Evolutionary conservation across 495 filamentous ascomycete genomes (phyloP), one percentile per base, ranked within the genome.

Genomic region (Penicillium antarcticum): DNA sequence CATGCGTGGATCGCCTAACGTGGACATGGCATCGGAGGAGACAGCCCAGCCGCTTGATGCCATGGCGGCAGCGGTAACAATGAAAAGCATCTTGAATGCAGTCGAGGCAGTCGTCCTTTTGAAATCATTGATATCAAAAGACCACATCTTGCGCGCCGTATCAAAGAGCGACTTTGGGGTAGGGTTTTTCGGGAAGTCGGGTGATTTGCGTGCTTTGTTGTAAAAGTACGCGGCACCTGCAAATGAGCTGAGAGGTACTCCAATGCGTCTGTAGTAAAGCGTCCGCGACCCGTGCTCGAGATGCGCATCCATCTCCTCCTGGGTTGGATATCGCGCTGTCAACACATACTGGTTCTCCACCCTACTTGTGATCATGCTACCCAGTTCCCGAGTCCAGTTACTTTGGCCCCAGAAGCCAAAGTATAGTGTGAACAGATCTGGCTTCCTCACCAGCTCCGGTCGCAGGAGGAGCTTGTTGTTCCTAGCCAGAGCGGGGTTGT

Each of bases 231-330:
- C 53, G 7, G 50, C 34, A 2, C 53, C 53, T 5, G 45, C 10
- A 12, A 52, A 35, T 4, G 56, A 38, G 10, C 51, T 53, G 1
- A 63, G 4, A 12, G 67, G 67, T 0, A 62, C 11, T 0, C 65
- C 66, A 5, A 57, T 40, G 14, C 57, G 47, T 3, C 39, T 21
- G 14, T 60, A 40, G 51, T 70, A 69, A 5, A 68, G 18, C 6
- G 26, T 23, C 2, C 51, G 52, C 5, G 65, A 63, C 21, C 37
- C 33, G 41, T 56, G 53, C 17, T 52, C 51, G n/a, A 62, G 56
- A 19, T 68, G 53, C 5, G 62, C 65, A 53, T 75, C 69, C 11
- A 73, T n/a, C 40, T 75, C 72, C 5, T 60, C 53, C 43, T 75
- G 72, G 5, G 63, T 69, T 1, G 59, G 57, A 8, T 44, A 14